Conservation (phyloP, 2,329 filamentous ascomycete genomes). For the Penicillium sp. region DNA sequence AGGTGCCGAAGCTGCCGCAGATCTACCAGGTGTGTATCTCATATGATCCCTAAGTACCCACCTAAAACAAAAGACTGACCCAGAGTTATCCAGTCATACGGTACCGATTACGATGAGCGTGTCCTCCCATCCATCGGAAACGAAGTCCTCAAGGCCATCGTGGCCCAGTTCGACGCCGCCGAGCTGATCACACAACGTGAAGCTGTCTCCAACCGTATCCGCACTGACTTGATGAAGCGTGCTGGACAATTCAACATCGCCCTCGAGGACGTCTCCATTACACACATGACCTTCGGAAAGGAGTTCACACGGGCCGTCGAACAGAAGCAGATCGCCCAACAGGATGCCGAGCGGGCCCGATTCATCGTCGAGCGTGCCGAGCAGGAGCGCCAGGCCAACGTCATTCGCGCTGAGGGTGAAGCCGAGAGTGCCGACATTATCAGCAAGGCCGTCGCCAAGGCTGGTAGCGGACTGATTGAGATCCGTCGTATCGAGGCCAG, state of each 20-base stretch:
- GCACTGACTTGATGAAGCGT: conserved; percentile 84
- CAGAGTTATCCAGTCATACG: conserved; percentile 71
- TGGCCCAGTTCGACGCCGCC: conserved; percentile 96
- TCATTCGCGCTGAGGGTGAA: conserved; percentile 97
- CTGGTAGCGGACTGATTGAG: conserved; percentile 88
- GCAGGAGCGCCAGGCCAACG: conserved; percentile 97
- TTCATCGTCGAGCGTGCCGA: conserved; percentile 99
- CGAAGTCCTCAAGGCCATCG: conserved; percentile 97
- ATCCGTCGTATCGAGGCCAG: conserved; percentile 97
- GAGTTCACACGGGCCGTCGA: conserved; percentile 99
- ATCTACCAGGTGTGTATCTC: conserved; percentile 82
- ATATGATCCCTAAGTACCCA: not conserved
- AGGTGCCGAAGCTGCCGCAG: conserved; percentile 87
- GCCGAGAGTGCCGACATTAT: conserved; percentile 96
- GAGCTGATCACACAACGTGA: conserved; percentile 99
- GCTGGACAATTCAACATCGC: conserved; percentile 98
- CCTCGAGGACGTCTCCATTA: conserved; percentile 97
- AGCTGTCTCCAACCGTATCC: conserved; percentile 93
- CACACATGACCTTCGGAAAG: conserved; percentile 99
- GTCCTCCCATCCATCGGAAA: conserved; percentile 98
- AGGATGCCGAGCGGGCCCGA: conserved; percentile 93
- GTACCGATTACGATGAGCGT: conserved; percentile 96
- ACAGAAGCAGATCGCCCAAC: conserved; percentile 99
- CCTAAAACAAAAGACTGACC: not conserved
- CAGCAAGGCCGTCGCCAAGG: conserved; percentile 87